phyloP scores from a whole-genome alignment of 805 yeast genomes.

The Limtongia smithiae region DNA sequence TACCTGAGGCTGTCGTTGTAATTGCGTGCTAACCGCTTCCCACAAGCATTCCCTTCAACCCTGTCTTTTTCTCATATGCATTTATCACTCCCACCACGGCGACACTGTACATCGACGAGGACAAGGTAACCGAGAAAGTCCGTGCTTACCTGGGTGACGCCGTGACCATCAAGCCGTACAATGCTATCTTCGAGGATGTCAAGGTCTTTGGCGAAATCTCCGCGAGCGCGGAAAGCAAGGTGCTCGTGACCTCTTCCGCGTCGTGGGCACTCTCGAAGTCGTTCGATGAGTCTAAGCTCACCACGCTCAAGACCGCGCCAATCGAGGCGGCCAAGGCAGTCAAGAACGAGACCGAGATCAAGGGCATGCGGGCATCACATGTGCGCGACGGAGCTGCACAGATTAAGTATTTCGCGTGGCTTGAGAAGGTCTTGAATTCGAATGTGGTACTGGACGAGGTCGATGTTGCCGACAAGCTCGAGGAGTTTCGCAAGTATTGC shows the following conservation, averaged over 20 bases:
- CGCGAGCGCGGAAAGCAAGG: conserved; percentile 35
- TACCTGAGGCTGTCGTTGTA: no score
- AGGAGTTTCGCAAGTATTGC: conserved; percentile 40
- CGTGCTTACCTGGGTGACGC: conserved; percentile 43
- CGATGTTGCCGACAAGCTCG: conserved; percentile 53
- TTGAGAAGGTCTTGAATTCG: conserved; percentile 53
- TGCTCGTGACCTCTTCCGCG: conserved; percentile 54
- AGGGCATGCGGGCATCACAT: conserved; percentile 73
- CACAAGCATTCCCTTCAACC: conserved; percentile 68
- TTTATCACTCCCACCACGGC: conserved; percentile 45
- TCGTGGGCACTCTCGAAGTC: conserved; percentile 67
- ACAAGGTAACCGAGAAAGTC: conserved; percentile 43
- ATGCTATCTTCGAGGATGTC: conserved; percentile 25
- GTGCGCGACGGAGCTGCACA: conserved; percentile 78
- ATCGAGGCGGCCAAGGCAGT: conserved; percentile 65
- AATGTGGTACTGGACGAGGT: conserved; percentile 51
- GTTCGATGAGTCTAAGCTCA: conserved; percentile 42
- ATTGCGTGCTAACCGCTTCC: no score
- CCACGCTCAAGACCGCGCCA: conserved; percentile 51
- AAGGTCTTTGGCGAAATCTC: conserved; percentile 5
- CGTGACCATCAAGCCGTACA: conserved; percentile 44
- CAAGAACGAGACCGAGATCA: conserved; percentile 69
- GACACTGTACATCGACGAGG: conserved; percentile 52
- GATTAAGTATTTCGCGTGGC: conserved; percentile 75
- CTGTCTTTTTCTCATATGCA: conserved; percentile 76